Conservation (phyloP, 345 rosid genomes). For the Eucalyptus regnans region DNA sequence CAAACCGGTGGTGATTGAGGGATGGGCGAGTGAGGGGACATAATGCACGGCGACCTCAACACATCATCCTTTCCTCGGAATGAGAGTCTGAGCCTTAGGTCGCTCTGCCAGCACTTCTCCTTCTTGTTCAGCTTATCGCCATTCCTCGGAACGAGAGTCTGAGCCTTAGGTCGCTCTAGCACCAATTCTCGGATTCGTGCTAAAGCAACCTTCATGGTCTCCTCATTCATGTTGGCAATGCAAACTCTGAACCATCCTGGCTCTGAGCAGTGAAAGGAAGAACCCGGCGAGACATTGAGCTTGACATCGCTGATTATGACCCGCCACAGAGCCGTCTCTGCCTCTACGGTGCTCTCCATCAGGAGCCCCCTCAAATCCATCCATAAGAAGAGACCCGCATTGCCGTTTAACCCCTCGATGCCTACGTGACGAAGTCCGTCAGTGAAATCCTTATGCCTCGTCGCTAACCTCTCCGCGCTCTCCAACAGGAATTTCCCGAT, state of each 20-base stretch:
- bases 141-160: background rate
- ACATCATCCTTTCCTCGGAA: conserved; percentile 42
- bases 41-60: conserved; percentile 8
- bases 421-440: conserved; percentile 38
- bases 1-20: conserved; percentile 72
- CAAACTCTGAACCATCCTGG: conserved; percentile 98
- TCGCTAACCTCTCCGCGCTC: conserved; percentile 37
- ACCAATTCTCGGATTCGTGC: conserved; percentile 57
- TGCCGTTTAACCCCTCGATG: conserved; percentile 52
- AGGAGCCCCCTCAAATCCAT: conserved; percentile 66
- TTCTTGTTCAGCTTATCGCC: conserved; percentile 20
- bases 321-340: conserved; percentile 55
- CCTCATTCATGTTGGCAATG: conserved; percentile 80
- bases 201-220: conserved; percentile 63
- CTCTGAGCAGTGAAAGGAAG: conserved; percentile 73
- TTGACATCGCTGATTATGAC: conserved; percentile 68
- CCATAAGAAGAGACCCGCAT: conserved; percentile 79
- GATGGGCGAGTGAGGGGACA: conserved; percentile 66
- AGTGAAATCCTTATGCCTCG: conserved; percentile 40
- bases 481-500: conserved; percentile 36
- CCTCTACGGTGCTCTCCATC: conserved; percentile 34
- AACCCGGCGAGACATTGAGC: conserved; percentile 90
- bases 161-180: background rate
- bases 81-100: conserved; percentile 47
- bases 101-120: conserved; percentile 49